Evolutionary conservation across 75 land plant species (phyloP), one percentile per base, ranked within the genome.

Genomic region (Selaginella tamariscina): DNA sequence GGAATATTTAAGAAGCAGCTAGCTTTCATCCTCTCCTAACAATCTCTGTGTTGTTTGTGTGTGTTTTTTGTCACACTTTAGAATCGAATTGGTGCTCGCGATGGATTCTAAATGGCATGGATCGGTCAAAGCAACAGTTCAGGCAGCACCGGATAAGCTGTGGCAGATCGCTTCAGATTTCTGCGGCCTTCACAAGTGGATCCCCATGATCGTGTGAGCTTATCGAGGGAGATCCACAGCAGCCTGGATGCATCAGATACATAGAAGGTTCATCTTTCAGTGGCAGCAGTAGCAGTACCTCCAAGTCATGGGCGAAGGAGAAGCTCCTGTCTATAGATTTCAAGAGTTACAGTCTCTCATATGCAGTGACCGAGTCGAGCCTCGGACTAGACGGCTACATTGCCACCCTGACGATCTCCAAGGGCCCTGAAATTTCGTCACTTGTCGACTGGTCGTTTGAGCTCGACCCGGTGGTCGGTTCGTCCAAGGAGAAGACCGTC

Each of bases 101-200:
- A n/a, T n/a, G n/a, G n/a, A n/a, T n/a, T n/a, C n/a, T n/a, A n/a
- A n/a, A n/a, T 69, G 71, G 71, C 65, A 29, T 2, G 71, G 71
- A 18, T 23, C 26, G 65, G 28, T 55, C 21, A 54, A 18, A 1
- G 31, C 27, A 1, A 21, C 65, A 27, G 44, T 69, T 15, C 20
- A 1, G 1, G 71, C 67, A 2, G 27, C 71, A 21, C 1, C 56
- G 1, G 67, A 56, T 15, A 54, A 26, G n/a, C 55, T 29, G 44
- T 69, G 71, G 71, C 65, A 54, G 29, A 55, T 69, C 27, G 71
- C 67, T n/a, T 69, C 71, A 11, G 71, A 56, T 29, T 69, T 55
- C 31, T 55, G 71, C 29, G 65, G 65, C 11, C 29, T 69, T 1
- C 64, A 55, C 29, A 54, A 69, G 44, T 69, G 32, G 32, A 44